A percentile compares a stretch with the other conserved stretches of the same genome.
Conservation (phyloP, 768 basidiomycete genomes). For the Mycena polygramma region DNA sequence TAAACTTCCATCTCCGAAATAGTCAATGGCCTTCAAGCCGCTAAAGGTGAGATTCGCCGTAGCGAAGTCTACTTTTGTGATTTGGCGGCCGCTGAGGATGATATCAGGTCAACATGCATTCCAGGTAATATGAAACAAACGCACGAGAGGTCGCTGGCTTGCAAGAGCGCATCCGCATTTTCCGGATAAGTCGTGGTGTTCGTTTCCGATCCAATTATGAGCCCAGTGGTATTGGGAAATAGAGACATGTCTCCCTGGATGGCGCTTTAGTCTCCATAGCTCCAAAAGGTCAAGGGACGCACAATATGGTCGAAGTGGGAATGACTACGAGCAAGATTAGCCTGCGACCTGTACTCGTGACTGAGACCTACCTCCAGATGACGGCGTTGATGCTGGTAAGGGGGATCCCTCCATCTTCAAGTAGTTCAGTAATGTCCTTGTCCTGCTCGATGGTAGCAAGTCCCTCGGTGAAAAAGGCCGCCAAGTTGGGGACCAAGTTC, state of each 20-base stretch:
- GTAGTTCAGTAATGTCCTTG: constrained; percentile 24
- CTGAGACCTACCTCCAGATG: constrained; percentile 22
- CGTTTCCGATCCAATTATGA: constrained; percentile 29
- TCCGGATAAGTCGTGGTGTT: constrained; percentile 18
- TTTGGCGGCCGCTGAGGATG: constrained; percentile 18
- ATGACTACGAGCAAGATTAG: constrained; percentile 2
- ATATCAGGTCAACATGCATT: neutral
- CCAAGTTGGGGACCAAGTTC: constrained; percentile 19
- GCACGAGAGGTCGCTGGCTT: constrained; percentile 28
- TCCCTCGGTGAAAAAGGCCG: neutral
- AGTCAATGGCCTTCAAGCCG: constrained; percentile 29
- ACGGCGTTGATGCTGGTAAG: constrained; percentile 26
- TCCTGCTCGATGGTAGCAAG: neutral
- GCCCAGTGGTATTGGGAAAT: constrained; percentile 30
- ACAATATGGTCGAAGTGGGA: constrained; percentile 26
- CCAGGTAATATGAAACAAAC: neutral
- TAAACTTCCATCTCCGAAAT: constrained; percentile 31
- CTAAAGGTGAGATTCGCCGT: constrained; percentile 15
- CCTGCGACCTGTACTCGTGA: no score
- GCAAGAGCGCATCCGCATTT: constrained; percentile 4
- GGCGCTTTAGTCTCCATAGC: neutral
- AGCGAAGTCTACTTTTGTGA: constrained; percentile 22
- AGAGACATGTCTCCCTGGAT: constrained; percentile 31
- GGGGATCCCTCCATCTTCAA: constrained; percentile 25
- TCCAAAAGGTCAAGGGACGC: neutral